phyloP scores from a whole-genome alignment of 495 filamentous ascomycete genomes.

The Xylona heveae region DNA sequence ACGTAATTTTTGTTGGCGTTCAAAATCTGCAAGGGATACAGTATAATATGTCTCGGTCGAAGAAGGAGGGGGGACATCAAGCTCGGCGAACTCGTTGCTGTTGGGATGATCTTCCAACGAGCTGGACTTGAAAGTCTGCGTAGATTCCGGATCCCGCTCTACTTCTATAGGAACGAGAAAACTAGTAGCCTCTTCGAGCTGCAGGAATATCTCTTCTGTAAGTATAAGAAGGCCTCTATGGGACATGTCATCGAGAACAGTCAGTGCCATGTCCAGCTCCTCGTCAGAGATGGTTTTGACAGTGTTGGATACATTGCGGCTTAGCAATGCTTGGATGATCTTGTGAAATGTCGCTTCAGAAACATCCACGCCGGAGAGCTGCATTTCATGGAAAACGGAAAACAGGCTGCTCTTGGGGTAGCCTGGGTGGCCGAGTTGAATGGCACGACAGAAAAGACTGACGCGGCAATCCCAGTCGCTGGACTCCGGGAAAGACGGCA shows the following conservation, averaged over 20 bases:
- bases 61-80: too few relatives aligned
- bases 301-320: neutral
- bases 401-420: slow-evolving; percentile 18
- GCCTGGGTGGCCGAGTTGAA: slow-evolving; percentile 16
- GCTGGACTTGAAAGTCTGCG: neutral
- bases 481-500: slow-evolving; percentile 13
- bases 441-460: slow-evolving; percentile 18
- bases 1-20: neutral
- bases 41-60: too few relatives aligned
- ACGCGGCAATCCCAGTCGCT: slow-evolving; percentile 14
- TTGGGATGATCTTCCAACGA: neutral
- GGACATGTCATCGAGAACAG: slow-evolving; percentile 23
- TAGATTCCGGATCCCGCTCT: too few relatives aligned
- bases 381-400: slow-evolving; percentile 13
- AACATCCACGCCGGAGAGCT: slow-evolving; percentile 16
- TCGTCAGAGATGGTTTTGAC: slow-evolving; percentile 14
- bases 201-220: slow-evolving; percentile 21
- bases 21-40: neutral
- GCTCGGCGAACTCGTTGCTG: too few relatives aligned
- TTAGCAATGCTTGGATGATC: slow-evolving; percentile 19
- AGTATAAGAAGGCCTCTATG: slow-evolving; percentile 22
- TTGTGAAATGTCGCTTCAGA: slow-evolving; percentile 16
- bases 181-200: slow-evolving; percentile 17
- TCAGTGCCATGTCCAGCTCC: slow-evolving; percentile 3
- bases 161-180: neutral